Conservation (phyloP, 2,329 filamentous ascomycete species). For the Fusarium multiceps region DNA sequence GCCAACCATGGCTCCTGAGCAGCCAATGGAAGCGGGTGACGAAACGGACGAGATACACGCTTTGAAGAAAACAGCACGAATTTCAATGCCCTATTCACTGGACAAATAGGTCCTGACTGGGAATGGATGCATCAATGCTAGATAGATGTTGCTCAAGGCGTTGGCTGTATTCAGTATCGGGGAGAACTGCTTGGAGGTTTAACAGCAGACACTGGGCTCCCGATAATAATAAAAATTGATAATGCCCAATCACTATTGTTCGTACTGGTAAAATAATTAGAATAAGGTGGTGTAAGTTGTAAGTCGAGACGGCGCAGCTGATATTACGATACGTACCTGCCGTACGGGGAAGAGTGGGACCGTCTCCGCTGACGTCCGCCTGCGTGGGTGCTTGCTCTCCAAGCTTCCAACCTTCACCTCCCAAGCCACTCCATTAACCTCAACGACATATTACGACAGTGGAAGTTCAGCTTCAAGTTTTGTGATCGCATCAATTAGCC, state of each 20-base stretch:
- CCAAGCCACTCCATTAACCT: slow-evolving; percentile 16
- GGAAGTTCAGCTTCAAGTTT: slow-evolving; percentile 7
- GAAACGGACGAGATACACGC: neutral
- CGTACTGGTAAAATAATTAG: neutral
- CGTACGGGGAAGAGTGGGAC: slow-evolving; percentile 37
- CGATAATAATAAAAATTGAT: slow-evolving; percentile 1
- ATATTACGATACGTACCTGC: slow-evolving; percentile 29
- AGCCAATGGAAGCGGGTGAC: neutral
- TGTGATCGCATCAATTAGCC: slow-evolving; percentile 26
- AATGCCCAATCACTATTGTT: neutral
- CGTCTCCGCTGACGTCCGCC: slow-evolving; percentile 41
- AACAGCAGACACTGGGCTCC: neutral
- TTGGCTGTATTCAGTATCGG: neutral
- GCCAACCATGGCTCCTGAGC: slow-evolving; percentile 4
- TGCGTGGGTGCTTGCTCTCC: slow-evolving; percentile 29
- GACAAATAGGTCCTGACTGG: neutral
- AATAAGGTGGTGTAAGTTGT: neutral
- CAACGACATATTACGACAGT: slow-evolving; percentile 16
- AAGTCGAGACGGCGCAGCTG: neutral
- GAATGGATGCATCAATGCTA: neutral
- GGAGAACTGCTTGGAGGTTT: neutral
- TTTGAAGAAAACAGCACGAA: neutral
- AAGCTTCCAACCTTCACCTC: slow-evolving; percentile 43
- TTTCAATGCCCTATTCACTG: neutral
- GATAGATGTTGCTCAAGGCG: neutral